Evolutionary conservation across 2,329 filamentous ascomycete genomes (phyloP), one percentile per base, ranked within the genome.

Genomic region (Phialophora verrucosa): DNA sequence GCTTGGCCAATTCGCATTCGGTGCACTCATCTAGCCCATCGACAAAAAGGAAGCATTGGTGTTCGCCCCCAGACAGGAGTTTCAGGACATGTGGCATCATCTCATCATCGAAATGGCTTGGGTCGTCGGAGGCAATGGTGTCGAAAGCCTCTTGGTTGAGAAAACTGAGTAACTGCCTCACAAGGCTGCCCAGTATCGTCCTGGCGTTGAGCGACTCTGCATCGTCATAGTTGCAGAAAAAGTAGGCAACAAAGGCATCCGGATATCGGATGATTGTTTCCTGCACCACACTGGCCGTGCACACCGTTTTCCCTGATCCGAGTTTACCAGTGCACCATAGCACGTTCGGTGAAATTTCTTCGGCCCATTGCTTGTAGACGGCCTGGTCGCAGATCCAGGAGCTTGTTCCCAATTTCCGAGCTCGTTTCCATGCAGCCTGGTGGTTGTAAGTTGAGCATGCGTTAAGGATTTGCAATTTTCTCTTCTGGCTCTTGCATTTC

Each of bases 301-400:
- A 35, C 11, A 73, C 64, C 25, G 70, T 73, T 55, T 72, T 74
- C 3, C 72, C 71, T 12, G 64, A 59, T 17, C 72, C 72, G 58
- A 73, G 63, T 17, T 58, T 71, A 10, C 72, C 72, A 32, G 62
- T 64, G 44, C 67, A 71, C 72, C 72, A 73, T n/a, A 70, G 27
- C 6, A 65, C 25, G 51, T 44, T 64, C 3, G 66, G 59, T 11
- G 53, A 17, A 14, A 31, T 23, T 27, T 35, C 29, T 17, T 62
- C n/a, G 29, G 55, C 11, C 70, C 71, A 72, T 25, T 69, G 14
- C 56, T 51, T 54, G 42, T 72, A 73, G 3, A 17, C 47, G 0
- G 32, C 29, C 4, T 71, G 60, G 3, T 67, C 35, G 7, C 50
- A 55, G 17, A 71, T 56, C 60, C 65, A 68, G 50, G 69, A 63